phyloP scores from a whole-genome alignment of 192 early-diverging fungal species.

The Gryganskiella cystojenkinii region DNA sequence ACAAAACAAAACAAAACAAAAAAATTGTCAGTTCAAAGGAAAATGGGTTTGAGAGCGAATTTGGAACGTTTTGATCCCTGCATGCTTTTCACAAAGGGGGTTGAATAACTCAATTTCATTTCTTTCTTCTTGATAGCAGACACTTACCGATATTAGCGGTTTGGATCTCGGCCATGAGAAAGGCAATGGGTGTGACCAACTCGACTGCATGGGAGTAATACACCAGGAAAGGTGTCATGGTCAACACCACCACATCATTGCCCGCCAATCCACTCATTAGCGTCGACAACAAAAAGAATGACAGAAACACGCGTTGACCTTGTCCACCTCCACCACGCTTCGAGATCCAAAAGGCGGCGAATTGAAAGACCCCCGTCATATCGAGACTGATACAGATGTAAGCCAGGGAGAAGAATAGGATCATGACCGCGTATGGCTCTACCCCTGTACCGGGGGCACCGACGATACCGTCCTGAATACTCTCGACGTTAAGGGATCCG shows the following conservation, averaged over 20 bases:
- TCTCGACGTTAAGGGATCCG: constrained; percentile 56
- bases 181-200: constrained; percentile 68
- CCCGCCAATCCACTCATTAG: constrained; percentile 80
- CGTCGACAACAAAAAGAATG: constrained; percentile 76
- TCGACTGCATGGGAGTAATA: constrained; percentile 76
- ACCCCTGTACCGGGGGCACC: constrained; percentile 57
- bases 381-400: constrained; percentile 90
- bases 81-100: too few relatives aligned
- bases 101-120: too few relatives aligned
- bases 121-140: not conserved
- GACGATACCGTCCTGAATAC: constrained; percentile 47
- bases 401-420: constrained; percentile 85
- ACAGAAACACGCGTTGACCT: constrained; percentile 71
- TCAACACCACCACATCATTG: constrained; percentile 90
- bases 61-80: too few relatives aligned
- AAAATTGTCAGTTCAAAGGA: too few relatives aligned
- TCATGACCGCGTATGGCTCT: constrained; percentile 84
- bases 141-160: constrained; percentile 76
- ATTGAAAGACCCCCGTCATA: constrained; percentile 82
- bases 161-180: constrained; percentile 81
- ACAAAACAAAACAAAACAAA: not conserved
- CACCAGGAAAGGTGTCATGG: constrained; percentile 81
- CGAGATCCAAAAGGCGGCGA: constrained; percentile 81
- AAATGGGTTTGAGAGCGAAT: too few relatives aligned
- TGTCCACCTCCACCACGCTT: constrained; percentile 64